Percentiles rank a stretch among this genome's conserved stretches.
phyloP scores from a whole-genome alignment of 1,139 yeast genomes.

The Lodderomyces elongisporus region DNA sequence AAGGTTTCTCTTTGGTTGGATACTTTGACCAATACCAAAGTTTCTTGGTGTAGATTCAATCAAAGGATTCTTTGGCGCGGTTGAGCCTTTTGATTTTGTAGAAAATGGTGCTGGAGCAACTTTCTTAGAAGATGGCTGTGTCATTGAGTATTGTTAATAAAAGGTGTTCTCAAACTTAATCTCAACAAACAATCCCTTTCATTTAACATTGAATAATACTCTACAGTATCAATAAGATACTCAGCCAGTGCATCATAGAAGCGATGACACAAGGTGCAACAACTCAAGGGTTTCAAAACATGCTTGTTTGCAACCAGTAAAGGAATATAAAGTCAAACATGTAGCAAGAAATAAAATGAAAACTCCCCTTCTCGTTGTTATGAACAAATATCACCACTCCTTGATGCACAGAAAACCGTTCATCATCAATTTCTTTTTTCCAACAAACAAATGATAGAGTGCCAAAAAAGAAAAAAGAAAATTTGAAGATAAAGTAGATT shows the following conservation, averaged over 20 bases:
- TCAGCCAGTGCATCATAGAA: conserved; percentile 46
- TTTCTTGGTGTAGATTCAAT: conserved; percentile 80
- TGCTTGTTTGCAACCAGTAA: background rate
- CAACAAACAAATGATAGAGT: conserved; percentile 16
- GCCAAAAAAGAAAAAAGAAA: too few relatives aligned
- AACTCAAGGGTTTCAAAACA: background rate
- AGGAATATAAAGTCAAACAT: background rate
- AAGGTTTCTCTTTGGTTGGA: conserved; percentile 95
- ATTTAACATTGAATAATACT: conserved; percentile 17
- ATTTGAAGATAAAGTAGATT: too few relatives aligned
- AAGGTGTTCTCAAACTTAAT: conserved; percentile 22
- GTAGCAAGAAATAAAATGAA: background rate
- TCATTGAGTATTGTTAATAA: conserved; percentile 56
- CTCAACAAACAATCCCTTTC: conserved; percentile 25
- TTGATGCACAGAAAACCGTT: conserved; percentile 31
- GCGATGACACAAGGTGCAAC: conserved; percentile 18
- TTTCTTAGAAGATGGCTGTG: conserved; percentile 51
- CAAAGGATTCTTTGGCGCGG: conserved; percentile 35
- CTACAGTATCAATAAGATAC: conserved; percentile 39
- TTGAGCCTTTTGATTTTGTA: conserved; percentile 29
- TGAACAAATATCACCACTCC: conserved; percentile 23
- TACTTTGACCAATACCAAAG: conserved; percentile 93
- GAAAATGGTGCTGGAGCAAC: conserved; percentile 50
- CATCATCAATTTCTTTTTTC: too few relatives aligned
- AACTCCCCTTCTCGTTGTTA: background rate